phyloP scores from a whole-genome alignment of 1,284 basidiomycete genomes.

The Phlebopus sp. region DNA sequence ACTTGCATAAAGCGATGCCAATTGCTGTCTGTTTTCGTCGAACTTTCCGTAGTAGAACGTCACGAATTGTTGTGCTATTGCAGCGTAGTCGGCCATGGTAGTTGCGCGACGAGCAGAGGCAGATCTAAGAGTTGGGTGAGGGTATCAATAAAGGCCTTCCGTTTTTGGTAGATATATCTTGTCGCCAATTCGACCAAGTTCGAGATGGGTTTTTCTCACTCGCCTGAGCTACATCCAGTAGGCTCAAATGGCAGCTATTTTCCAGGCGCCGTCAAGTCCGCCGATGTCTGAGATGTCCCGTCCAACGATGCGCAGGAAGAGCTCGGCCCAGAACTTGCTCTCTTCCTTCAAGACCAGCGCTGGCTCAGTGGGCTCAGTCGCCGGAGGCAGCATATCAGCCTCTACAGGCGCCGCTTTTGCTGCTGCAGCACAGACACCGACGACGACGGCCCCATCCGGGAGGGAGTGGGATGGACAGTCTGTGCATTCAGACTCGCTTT shows the following conservation, averaged over 20 bases:
- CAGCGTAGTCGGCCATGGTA: constrained; percentile 70
- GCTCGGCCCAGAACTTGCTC: constrained; percentile 78
- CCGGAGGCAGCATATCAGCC: constrained; percentile 29
- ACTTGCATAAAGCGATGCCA: constrained; percentile 74
- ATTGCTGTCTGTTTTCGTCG: constrained; percentile 53
- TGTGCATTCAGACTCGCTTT: constrained; percentile 48
- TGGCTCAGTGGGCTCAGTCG: constrained; percentile 31
- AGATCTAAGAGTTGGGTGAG: constrained; percentile 18
- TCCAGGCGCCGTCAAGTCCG: constrained; percentile 17
- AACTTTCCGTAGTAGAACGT: constrained; percentile 77
- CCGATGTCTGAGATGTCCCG: constrained; percentile 35
- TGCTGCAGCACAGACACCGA: constrained; percentile 38
- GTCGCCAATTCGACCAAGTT: neutral
- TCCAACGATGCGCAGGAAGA: constrained; percentile 76
- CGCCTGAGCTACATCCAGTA: neutral
- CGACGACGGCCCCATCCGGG: constrained; percentile 39
- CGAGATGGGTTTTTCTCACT: constrained; percentile 7
- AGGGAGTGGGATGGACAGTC: constrained; percentile 74
- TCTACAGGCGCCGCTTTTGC: constrained; percentile 35
- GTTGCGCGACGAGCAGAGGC: constrained; percentile 12
- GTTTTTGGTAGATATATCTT: constrained; percentile 9
- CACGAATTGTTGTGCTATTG: constrained; percentile 65
- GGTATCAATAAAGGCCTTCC: constrained; percentile 17
- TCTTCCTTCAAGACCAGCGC: constrained; percentile 62
- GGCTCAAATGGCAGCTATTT: constrained; percentile 15